Conservation (phyloP, 1,139 yeast genomes). For the Yamadazyma sp. region DNA sequence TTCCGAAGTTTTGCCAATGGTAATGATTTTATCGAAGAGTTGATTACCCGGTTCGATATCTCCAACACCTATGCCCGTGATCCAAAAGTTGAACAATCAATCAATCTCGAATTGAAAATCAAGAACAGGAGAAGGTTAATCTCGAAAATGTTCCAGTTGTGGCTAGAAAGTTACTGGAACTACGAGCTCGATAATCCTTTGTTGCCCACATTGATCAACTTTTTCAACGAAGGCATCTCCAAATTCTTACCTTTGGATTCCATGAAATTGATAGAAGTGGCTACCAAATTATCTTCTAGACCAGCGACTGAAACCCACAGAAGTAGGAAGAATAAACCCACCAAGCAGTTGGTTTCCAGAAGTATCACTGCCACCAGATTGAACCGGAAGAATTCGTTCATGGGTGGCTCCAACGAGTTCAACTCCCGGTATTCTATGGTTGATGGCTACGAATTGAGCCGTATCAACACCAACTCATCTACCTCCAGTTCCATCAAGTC, state of each 20-base stretch:
- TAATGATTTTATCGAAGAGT: conserved; percentile 64
- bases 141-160: conserved; percentile 66
- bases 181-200: conserved; percentile 57
- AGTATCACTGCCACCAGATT: conserved; percentile 38
- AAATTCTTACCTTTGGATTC: conserved; percentile 61
- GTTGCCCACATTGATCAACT: conserved; percentile 68
- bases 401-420: conserved; percentile 21
- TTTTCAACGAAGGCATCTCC: conserved; percentile 72
- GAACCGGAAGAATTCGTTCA: conserved; percentile 23
- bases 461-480: conserved; percentile 45
- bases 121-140: conserved; percentile 68
- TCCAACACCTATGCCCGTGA: conserved; percentile 30
- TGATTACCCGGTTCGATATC: conserved; percentile 66
- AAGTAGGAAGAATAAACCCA: conserved; percentile 12
- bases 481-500: conserved; percentile 38
- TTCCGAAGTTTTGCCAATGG: conserved; percentile 76
- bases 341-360: conserved; percentile 44
- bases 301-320: conserved; percentile 32
- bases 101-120: conserved; percentile 49
- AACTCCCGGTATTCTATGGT: conserved; percentile 44
- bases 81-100: conserved; percentile 32
- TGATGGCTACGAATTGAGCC: conserved; percentile 52
- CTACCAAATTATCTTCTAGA: conserved; percentile 51
- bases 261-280: conserved; percentile 57
- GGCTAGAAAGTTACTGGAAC: conserved; percentile 92